Percentiles rank a stretch among this genome's conserved stretches.
Conservation (phyloP, 768 basidiomycete genomes). For the Mycena haematopus region DNA sequence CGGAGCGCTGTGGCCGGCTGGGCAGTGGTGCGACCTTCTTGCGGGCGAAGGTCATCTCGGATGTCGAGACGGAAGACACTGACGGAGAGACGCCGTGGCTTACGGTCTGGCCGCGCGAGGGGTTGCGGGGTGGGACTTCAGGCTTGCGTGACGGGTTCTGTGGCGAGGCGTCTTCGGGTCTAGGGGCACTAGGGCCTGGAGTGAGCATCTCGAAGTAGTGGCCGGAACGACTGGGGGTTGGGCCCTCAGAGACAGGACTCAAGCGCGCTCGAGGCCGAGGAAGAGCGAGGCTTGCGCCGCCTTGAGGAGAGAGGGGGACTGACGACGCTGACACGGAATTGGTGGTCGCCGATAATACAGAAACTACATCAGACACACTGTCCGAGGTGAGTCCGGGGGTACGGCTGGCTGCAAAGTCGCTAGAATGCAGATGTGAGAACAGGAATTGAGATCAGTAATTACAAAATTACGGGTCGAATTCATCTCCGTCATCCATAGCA, state of each 20-base stretch:
- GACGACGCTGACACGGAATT: constrained; percentile 68
- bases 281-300: constrained; percentile 35
- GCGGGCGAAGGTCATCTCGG: constrained; percentile 56
- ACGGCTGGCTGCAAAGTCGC: constrained; percentile 73
- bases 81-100: constrained; percentile 24
- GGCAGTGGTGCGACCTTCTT: constrained; percentile 50
- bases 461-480: constrained; percentile 76
- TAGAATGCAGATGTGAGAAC: constrained; percentile 39
- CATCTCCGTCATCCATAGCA: constrained; percentile 69
- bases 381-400: constrained; percentile 57
- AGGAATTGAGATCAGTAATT: background rate
- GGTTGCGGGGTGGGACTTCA: constrained; percentile 28
- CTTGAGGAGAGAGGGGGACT: constrained; percentile 52
- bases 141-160: constrained; percentile 31
- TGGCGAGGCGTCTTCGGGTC: too few relatives aligned
- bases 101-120: constrained; percentile 18
- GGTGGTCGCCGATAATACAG: constrained; percentile 59
- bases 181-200: constrained; percentile 40
- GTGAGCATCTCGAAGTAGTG: constrained; percentile 64
- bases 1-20: constrained; percentile 56
- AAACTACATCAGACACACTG: constrained; percentile 68
- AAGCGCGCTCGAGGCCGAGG: constrained; percentile 53
- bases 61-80: constrained; percentile 28
- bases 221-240: constrained; percentile 44
- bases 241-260: constrained; percentile 69